These are phyloP conservation scores for Strigomonas culicis DNA, from an alignment of 208 protist genomes.

Conservation along the genomic window DNA sequence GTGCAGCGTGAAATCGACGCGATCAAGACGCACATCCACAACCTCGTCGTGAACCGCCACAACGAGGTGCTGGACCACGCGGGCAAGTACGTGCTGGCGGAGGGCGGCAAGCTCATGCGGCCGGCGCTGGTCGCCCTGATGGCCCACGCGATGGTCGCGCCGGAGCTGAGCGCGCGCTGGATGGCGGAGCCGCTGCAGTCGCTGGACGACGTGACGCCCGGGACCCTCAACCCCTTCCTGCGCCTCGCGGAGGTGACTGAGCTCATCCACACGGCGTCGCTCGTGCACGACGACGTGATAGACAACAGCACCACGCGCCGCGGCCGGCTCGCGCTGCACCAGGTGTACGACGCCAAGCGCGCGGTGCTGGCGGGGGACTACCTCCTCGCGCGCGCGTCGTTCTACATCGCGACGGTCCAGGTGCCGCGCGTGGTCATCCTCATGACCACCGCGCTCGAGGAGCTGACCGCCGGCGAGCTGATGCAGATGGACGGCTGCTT, in stretches of 20 bases:
- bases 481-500: slow-evolving; percentile 93
- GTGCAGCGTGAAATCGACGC: slow-evolving; percentile 62
- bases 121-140: slow-evolving; percentile 75
- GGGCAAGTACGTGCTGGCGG: slow-evolving; percentile 56
- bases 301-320: slow-evolving; percentile 92
- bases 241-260: slow-evolving; percentile 93
- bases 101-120: slow-evolving; percentile 77
- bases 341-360: slow-evolving; percentile 78
- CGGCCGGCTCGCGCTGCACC: slow-evolving; percentile 77
- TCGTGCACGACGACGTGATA: slow-evolving; percentile 97
- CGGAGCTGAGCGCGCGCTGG: slow-evolving; percentile 36
- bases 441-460: slow-evolving; percentile 90
- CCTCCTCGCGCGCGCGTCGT: slow-evolving; percentile 89
- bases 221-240: slow-evolving; percentile 64
- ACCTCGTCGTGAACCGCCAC: slow-evolving; percentile 51
- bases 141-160: slow-evolving; percentile 66
- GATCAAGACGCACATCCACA: slow-evolving; percentile 54
- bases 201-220: slow-evolving; percentile 55
- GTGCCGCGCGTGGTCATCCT: slow-evolving; percentile 87
- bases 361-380: slow-evolving; percentile 94
- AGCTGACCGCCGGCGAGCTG: slow-evolving; percentile 92
- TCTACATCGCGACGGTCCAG: slow-evolving; percentile 81
- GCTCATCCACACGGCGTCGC: slow-evolving; percentile 95
- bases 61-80: slow-evolving; percentile 83
- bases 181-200: slow-evolving; percentile 32